These are phyloP conservation scores for Serendipita sp. DNA, from an alignment of 768 basidiomycete genomes.

Conservation along the genomic window DNA sequence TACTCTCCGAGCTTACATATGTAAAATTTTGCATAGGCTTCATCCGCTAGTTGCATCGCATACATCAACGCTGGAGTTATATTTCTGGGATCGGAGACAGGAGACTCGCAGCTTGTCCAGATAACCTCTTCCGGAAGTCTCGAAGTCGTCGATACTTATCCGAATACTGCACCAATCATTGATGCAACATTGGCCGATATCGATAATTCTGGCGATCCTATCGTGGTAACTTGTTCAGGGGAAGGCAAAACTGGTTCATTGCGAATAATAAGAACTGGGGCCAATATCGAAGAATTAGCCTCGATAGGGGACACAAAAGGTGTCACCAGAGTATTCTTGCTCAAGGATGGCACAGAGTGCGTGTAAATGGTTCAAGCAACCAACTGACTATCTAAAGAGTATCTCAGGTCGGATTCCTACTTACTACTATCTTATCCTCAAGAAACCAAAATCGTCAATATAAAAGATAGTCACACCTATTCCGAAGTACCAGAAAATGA, in stretches of 20 bases:
- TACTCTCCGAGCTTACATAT: constrained; percentile 6
- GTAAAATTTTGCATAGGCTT: constrained; percentile 29
- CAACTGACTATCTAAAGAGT: constrained; percentile 4
- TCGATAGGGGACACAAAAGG: constrained; percentile 38
- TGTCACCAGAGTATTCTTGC: constrained; percentile 29
- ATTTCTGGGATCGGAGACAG: constrained; percentile 68
- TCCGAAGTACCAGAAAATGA: constrained; percentile 25
- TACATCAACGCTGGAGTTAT: constrained; percentile 54
- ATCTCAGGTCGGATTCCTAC: constrained; percentile 20
- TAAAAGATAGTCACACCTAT: constrained; percentile 22
- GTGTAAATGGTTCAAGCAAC: background rate
- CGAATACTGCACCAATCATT: constrained; percentile 68
- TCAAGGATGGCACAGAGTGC: constrained; percentile 1
- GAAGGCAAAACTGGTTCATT: constrained; percentile 60
- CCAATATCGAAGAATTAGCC: constrained; percentile 55
- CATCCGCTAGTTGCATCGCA: constrained; percentile 52
- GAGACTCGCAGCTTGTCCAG: constrained; percentile 61
- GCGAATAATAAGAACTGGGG: constrained; percentile 64
- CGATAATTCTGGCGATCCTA: constrained; percentile 60
- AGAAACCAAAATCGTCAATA: constrained; percentile 36
- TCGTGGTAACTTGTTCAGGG: constrained; percentile 77
- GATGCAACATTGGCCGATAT: constrained; percentile 65
- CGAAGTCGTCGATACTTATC: constrained; percentile 41
- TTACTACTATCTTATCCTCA: constrained; percentile 44
- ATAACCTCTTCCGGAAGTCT: constrained; percentile 26